A percentile compares a stretch with the other conserved stretches of the same genome.
These are phyloP conservation scores for Trichoderma koningii DNA, from an alignment of 2,329 filamentous ascomycete genomes.

Conservation along the genomic window DNA sequence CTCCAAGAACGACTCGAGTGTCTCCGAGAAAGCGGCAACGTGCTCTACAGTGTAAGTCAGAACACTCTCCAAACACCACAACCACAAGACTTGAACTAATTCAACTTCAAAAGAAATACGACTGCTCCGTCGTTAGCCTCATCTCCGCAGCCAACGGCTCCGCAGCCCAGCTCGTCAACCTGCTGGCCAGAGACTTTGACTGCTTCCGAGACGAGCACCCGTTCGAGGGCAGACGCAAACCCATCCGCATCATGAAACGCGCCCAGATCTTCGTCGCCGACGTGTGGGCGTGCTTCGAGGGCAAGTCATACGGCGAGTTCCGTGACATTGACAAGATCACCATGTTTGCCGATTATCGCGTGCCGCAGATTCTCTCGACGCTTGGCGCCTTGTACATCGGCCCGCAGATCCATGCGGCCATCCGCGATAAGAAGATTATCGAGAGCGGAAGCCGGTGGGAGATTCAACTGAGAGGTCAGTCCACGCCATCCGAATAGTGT, in stretches of 20 bases:
- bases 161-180: constrained; percentile 81
- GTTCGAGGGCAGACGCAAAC: constrained; percentile 70
- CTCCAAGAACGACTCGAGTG: constrained; percentile 76
- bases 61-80: neutral
- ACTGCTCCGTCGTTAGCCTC: constrained; percentile 71
- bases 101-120: constrained; percentile 62
- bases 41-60: constrained; percentile 70
- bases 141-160: constrained; percentile 75
- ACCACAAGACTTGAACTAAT: neutral
- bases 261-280: constrained; percentile 96
- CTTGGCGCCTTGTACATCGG: constrained; percentile 84
- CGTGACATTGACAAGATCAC: constrained; percentile 92
- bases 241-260: constrained; percentile 84
- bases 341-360: constrained; percentile 97
- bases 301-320: constrained; percentile 76
- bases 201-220: constrained; percentile 82
- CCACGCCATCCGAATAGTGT: neutral
- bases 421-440: constrained; percentile 66
- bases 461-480: constrained; percentile 74
- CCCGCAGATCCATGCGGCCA: constrained; percentile 71
- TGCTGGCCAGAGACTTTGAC: constrained; percentile 76
- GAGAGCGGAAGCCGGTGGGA: constrained; percentile 77
- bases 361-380: constrained; percentile 87
- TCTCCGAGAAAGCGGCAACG: constrained; percentile 77
- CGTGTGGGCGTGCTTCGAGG: constrained; percentile 93